A percentile compares a stretch with the other conserved stretches of the same genome.
These are phyloP conservation scores for Hysterangium stoloniferum DNA, from an alignment of 768 basidiomycete genomes.

Conservation along the genomic window DNA sequence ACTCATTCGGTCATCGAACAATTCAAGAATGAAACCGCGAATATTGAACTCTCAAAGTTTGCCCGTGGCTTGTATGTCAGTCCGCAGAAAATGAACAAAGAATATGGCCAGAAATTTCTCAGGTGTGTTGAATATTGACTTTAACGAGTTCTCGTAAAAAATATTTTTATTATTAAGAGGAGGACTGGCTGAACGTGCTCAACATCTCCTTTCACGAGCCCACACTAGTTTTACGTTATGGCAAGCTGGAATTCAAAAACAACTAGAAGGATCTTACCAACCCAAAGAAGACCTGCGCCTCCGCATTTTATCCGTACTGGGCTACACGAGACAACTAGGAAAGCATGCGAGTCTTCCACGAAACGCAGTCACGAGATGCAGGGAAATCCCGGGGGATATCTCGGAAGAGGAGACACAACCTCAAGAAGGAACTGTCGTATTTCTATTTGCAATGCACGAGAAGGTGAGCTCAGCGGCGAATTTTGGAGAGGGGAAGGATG, in stretches of 20 bases:
- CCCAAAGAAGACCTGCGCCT: conserved; percentile 37
- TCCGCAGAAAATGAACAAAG: conserved; percentile 44
- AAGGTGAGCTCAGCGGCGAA: conserved; percentile 23
- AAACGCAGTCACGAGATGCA: conserved; percentile 28
- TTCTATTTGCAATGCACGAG: conserved; percentile 24
- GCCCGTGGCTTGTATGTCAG: conserved; percentile 50
- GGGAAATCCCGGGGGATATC: conserved; percentile 14
- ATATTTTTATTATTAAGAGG: conserved; percentile 30
- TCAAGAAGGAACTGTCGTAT: conserved; percentile 31
- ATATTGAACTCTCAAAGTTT: conserved; percentile 20
- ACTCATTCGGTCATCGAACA: background rate
- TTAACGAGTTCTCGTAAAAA: no score
- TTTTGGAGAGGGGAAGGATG: conserved; percentile 33
- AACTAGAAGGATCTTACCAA: conserved; percentile 23
- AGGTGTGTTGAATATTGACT: conserved; percentile 32
- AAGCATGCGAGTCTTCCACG: conserved; percentile 21
- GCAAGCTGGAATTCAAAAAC: conserved; percentile 42
- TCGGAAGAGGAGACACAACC: conserved; percentile 19
- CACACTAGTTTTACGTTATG: conserved; percentile 44
- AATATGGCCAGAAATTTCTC: conserved; percentile 37
- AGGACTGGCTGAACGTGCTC: conserved; percentile 46
- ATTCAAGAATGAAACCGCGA: background rate
- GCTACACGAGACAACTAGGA: conserved; percentile 23
- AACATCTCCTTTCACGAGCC: conserved; percentile 33
- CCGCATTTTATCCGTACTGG: conserved; percentile 35